A percentile compares a stretch with the other conserved stretches of the same genome.
phyloP scores from a whole-genome alignment of 2,329 filamentous ascomycete genomes.

The Epichloe baconii region DNA sequence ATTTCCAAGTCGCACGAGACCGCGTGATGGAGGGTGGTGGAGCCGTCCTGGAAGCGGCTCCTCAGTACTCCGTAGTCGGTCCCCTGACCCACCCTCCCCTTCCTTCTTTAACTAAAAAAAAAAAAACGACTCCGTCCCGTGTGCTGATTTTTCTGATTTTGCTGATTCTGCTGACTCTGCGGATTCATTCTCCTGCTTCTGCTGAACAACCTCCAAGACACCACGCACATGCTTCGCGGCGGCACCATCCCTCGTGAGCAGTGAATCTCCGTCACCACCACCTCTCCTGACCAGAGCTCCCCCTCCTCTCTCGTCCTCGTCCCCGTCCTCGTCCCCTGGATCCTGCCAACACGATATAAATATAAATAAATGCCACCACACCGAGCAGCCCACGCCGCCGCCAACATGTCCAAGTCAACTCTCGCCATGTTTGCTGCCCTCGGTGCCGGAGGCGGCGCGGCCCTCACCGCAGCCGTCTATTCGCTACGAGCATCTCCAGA shows the following conservation, averaged over 20 bases:
- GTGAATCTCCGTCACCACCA: background rate
- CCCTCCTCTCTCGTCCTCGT: background rate
- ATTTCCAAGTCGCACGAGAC: no score
- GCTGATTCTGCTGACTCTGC: no score
- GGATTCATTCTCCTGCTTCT: no score
- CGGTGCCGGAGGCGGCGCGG: slow-evolving; percentile 64
- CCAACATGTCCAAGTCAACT: slow-evolving; percentile 65
- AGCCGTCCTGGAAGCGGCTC: no score
- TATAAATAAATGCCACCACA: slow-evolving; percentile 8
- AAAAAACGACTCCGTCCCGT: background rate
- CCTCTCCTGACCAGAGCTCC: background rate
- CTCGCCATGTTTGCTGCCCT: slow-evolving; percentile 63
- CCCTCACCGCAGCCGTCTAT: slow-evolving; percentile 57
- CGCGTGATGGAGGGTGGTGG: no score
- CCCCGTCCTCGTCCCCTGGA: no score
- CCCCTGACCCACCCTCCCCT: background rate
- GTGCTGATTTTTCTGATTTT: background rate
- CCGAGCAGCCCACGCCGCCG: slow-evolving; percentile 5
- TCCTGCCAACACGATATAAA: background rate
- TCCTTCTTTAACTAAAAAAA: background rate
- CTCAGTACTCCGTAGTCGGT: background rate
- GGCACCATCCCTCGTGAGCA: slow-evolving; percentile 4
- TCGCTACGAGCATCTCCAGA: slow-evolving; percentile 32
- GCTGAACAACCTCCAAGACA: background rate
- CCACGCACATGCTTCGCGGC: background rate